These are phyloP conservation scores for Malassezia sympodialis DNA, from an alignment of 1,284 basidiomycete genomes.

Conservation along the genomic window DNA sequence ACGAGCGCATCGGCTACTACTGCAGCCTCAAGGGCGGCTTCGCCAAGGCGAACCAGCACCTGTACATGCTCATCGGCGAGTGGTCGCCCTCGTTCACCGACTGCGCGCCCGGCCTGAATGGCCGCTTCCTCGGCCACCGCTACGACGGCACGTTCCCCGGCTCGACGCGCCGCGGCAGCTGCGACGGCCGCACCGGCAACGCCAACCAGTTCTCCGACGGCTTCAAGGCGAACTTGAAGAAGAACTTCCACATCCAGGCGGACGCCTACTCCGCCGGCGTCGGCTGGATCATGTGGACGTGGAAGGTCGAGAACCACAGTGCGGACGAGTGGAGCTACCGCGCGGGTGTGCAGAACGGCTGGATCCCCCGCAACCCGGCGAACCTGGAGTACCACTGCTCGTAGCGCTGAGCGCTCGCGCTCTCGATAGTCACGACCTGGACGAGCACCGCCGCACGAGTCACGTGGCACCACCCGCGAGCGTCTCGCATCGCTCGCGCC, in stretches of 20 bases:
- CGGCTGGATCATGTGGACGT: slow-evolving; percentile 76
- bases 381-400: not conserved
- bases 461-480: not conserved
- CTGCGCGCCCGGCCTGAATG: slow-evolving; percentile 70
- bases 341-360: slow-evolving; percentile 40
- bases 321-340: slow-evolving; percentile 47
- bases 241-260: slow-evolving; percentile 72
- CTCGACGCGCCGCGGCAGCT: slow-evolving; percentile 57
- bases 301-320: slow-evolving; percentile 56
- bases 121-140: slow-evolving; percentile 57
- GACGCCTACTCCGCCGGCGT: slow-evolving; percentile 49
- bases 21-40: slow-evolving; percentile 32
- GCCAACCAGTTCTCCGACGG: slow-evolving; percentile 61
- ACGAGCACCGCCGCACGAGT: not conserved
- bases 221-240: slow-evolving; percentile 73
- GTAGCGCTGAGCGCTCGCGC: not conserved
- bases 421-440: not conserved
- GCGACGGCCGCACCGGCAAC: slow-evolving; percentile 62
- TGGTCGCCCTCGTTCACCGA: slow-evolving; percentile 60
- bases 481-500: too few species aligned
- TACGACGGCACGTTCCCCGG: slow-evolving; percentile 62
- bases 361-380: slow-evolving; percentile 32
- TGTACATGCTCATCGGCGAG: slow-evolving; percentile 43
- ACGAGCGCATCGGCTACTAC: slow-evolving; percentile 32
- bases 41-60: slow-evolving; percentile 24